Percentiles rank a stretch among this genome's conserved stretches.
Evolutionary conservation across 257 asterid genomes (phyloP).

Genomic region (Phtheirospermum japonicum): DNA sequence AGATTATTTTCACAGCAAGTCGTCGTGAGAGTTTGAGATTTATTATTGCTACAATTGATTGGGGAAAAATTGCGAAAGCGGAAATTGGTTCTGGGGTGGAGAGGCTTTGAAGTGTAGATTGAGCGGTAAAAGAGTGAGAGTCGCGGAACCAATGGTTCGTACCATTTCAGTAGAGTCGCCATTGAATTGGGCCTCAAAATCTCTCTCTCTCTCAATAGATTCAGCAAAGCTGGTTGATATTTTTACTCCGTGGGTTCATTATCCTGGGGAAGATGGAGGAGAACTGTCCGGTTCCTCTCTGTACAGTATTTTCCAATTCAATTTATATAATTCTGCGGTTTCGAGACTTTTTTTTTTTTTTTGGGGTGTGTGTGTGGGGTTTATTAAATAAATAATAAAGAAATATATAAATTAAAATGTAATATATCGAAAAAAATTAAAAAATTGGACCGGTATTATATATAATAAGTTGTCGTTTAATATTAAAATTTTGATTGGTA

Average conservation of each 20-base stretch:
- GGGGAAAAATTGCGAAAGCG: slow-evolving; percentile 37
- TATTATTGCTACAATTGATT: slow-evolving; percentile 19
- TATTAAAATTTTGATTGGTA: no score
- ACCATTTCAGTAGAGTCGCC: slow-evolving; percentile 47
- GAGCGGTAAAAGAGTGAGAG: slow-evolving; percentile 20
- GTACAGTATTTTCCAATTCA: slow-evolving; percentile 18
- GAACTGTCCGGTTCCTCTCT: slow-evolving; percentile 10
- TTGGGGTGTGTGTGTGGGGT: no score
- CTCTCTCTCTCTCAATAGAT: neutral
- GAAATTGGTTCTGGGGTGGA: slow-evolving; percentile 26
- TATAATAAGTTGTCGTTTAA: no score
- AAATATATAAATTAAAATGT: no score
- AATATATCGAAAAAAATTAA: no score
- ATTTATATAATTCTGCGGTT: neutral
- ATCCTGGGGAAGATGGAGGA: slow-evolving; percentile 20
- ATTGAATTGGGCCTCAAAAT: slow-evolving; percentile 18
- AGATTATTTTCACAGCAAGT: slow-evolving; percentile 23
- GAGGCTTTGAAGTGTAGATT: slow-evolving; percentile 22
- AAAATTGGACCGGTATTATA: no score
- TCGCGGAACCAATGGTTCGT: slow-evolving; percentile 43
- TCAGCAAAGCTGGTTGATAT: neutral
- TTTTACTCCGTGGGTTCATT: neutral
- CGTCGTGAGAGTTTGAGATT: slow-evolving; percentile 22
- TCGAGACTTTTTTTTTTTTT: no score
- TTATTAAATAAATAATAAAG: no score